Base-by-base conservation (phyloP, 1,139 yeast genomes). In the Meyerozyma elateridarum region DNA sequence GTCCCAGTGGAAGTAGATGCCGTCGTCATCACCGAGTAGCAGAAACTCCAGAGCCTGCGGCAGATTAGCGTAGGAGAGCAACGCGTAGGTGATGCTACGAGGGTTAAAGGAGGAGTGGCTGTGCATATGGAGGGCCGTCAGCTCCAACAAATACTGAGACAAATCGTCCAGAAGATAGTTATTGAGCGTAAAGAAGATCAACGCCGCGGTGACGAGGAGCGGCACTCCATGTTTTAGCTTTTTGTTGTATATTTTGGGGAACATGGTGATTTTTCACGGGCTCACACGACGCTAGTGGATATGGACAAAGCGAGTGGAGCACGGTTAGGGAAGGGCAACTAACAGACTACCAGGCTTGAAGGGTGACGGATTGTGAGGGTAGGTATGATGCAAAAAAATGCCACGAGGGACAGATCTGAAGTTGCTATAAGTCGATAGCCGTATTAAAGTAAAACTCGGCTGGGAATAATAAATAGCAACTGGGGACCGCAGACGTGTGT, bases 1-100 rank as follows among this genome's bases (percentile, higher is more conserved):
- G 37, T 64, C 70, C 71, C 71, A 64, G 43, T 64, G 71, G 46
- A 64, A 64, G 35, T 37, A 43, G 9, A 61, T 43, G 5, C 62
- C 65, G 5, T 41, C 37, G 4, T 32, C 28, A 20, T 35, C 36
- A 13, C 52, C 55, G 14, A 46, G 32, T 24, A 45, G 38, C 15
- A 20, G 8, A 8, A 24, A 24, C 6, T 22, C 22, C 7, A 25
- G 27, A 21, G 22, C n/a, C 3, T 14, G n/a, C 13, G 16, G 5
- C 15, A 29, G 20, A 28, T 48, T 44, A 18, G 56, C 36, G 36
- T 42, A 46, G n/a, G 42, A 26, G 24, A 41, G 48, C 4, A 62
- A 28, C 13, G 41, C 41, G 29, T 44, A 36, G n/a, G 60, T 44
- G 14, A 48, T 38, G 28, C 45, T 35, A 26, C 62, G 47, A 1